Conservation (phyloP, 148 eudicot species). For the Rhododendron griersonianum region DNA sequence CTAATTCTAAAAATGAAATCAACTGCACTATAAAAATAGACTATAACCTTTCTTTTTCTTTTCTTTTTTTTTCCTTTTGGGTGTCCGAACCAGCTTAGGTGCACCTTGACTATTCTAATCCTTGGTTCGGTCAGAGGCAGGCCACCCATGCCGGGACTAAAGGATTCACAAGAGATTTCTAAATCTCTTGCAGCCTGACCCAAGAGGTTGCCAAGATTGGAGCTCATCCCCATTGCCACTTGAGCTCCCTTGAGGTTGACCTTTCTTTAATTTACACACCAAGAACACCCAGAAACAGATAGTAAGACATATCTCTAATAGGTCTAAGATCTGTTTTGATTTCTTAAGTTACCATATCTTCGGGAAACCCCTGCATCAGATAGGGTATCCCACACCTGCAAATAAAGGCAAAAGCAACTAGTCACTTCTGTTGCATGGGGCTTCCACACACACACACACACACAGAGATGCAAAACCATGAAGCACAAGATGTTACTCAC, state of each 20-base stretch:
- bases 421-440: not conserved
- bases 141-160: not conserved
- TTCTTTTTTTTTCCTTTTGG: too few relatives aligned
- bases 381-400: slow-evolving; percentile 3
- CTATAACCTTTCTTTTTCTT: not conserved
- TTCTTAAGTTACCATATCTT: not conserved
- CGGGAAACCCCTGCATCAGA: not conserved
- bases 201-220: too few relatives aligned
- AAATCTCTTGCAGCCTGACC: not conserved
- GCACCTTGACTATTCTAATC: not conserved
- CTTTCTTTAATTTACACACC: not conserved
- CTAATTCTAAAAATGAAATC: not conserved
- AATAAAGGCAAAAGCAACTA: not conserved
- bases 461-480: too few relatives aligned
- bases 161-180: not conserved
- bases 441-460: not conserved
- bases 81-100: not conserved
- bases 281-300: not conserved
- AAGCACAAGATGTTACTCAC: slow-evolving; percentile 30
- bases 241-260: not conserved
- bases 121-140: not conserved
- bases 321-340: not conserved
- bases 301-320: not conserved
- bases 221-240: too few relatives aligned
- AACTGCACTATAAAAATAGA: not conserved